Percentiles rank a stretch among this genome's conserved stretches.
phyloP scores from a whole-genome alignment of 495 filamentous ascomycete genomes.

The Xylaria acuta region DNA sequence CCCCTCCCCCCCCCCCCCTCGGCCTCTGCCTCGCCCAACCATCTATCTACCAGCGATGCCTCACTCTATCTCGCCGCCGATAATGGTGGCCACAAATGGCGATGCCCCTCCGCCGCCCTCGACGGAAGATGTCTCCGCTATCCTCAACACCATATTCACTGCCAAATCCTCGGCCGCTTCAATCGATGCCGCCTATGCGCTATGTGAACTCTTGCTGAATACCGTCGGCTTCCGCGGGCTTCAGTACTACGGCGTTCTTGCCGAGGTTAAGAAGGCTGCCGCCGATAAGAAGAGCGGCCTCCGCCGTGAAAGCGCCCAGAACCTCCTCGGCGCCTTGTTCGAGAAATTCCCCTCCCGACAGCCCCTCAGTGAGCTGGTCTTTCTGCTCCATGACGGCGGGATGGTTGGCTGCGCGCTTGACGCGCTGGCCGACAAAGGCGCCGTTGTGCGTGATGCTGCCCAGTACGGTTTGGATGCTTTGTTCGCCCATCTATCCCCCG shows the following conservation, averaged over 20 bases:
- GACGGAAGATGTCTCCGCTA: conserved; percentile 70
- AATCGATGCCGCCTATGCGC: conserved; percentile 82
- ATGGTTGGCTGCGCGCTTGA: conserved; percentile 79
- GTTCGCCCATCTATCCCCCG: conserved; percentile 76
- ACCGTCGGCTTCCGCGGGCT: conserved; percentile 81
- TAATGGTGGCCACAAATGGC: conserved; percentile 46
- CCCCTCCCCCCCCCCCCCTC: not conserved
- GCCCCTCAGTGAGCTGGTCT: conserved; percentile 77
- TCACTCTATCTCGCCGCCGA: conserved; percentile 46
- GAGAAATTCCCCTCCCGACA: conserved; percentile 84
- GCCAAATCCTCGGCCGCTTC: conserved; percentile 85
- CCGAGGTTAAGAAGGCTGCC: conserved; percentile 82
- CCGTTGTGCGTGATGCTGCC: conserved; percentile 86
- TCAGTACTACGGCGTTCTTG: conserved; percentile 71
- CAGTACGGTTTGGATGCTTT: conserved; percentile 94
- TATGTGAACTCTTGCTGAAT: conserved; percentile 79
- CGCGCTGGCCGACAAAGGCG: conserved; percentile 86
- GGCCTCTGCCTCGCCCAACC: not conserved
- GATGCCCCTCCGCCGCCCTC: conserved; percentile 64
- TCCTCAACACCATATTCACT: conserved; percentile 78
- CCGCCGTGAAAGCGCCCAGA: conserved; percentile 90
- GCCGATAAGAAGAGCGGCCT: conserved; percentile 91
- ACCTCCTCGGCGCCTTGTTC: conserved; percentile 89
- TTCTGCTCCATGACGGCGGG: conserved; percentile 79
- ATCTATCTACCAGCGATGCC: conserved; percentile 35